phyloP scores from a whole-genome alignment of 2,329 filamentous ascomycete genomes.

The Alternaria sp. region DNA sequence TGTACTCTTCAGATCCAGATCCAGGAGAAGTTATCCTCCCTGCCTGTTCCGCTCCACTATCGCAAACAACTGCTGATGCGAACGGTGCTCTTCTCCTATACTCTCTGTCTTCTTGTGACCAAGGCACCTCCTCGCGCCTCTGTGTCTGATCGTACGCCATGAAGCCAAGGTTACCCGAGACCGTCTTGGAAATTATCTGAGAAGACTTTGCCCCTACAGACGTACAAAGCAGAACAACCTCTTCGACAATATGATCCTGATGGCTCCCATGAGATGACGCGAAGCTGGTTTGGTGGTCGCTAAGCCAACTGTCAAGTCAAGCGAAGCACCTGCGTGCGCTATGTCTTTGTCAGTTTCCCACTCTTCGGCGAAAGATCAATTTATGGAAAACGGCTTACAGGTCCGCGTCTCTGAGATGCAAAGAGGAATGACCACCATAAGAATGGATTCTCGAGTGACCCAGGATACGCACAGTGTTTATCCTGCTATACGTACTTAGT shows the following conservation, averaged over 20 bases:
- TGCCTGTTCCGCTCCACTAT: constrained; percentile 1
- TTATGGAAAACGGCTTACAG: not conserved
- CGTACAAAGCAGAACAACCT: not conserved
- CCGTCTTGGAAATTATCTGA: not conserved
- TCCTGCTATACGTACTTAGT: constrained; percentile 1
- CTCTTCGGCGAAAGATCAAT: not conserved
- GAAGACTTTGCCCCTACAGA: not conserved
- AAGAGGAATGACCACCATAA: not conserved
- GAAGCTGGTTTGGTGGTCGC: not conserved
- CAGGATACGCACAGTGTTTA: constrained; percentile 2
- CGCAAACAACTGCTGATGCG: not conserved
- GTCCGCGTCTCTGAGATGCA: not conserved
- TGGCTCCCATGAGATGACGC: not conserved
- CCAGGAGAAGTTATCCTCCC: not conserved
- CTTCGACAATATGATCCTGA: not conserved
- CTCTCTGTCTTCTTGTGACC: not conserved
- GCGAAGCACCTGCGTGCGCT: constrained; percentile 4
- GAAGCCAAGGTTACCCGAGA: not conserved
- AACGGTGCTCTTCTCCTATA: not conserved
- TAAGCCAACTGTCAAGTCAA: not conserved
- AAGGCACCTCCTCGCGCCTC: not conserved
- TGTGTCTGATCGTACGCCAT: constrained; percentile 10
- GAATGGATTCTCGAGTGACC: not conserved
- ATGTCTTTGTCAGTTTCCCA: not conserved
- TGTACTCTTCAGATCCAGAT: not conserved